phyloP scores from a whole-genome alignment of 2,329 filamentous ascomycete genomes.

The Alternaria panax region DNA sequence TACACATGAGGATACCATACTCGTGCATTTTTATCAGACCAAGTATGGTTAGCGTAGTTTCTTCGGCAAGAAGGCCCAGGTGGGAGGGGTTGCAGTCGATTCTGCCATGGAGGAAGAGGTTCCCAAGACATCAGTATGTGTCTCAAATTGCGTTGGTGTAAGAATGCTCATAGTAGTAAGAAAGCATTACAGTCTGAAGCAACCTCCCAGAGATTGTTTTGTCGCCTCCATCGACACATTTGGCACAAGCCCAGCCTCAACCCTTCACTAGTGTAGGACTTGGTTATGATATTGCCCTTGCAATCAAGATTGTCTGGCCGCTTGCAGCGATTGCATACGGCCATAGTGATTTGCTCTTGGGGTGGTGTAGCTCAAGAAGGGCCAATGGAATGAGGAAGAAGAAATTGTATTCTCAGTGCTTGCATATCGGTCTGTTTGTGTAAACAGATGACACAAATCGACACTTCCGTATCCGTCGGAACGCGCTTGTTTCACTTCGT shows the following conservation, averaged over 20 bases:
- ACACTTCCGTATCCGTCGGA: background rate
- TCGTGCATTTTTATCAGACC: too few species aligned
- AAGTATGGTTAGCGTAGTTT: too few species aligned
- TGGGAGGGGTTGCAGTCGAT: too few species aligned
- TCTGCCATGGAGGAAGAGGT: too few species aligned
- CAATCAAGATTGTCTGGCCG: background rate
- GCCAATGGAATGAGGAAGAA: background rate
- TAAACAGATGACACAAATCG: too few species aligned
- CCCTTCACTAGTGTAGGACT: background rate
- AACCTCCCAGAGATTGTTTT: background rate
- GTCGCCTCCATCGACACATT: background rate
- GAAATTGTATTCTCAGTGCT: background rate
- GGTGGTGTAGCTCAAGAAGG: background rate
- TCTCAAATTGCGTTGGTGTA: too few species aligned
- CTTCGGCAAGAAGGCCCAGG: too few species aligned
- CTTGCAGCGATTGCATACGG: background rate
- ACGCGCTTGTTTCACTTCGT: background rate
- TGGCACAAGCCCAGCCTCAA: rapidly evolving
- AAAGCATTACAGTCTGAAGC: too few species aligned
- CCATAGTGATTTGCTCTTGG: background rate
- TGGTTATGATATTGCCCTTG: rapidly evolving
- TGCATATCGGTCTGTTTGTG: background rate
- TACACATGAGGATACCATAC: too few species aligned
- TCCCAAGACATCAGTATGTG: too few species aligned
- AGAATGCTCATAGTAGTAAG: too few species aligned